Percentiles rank a stretch among this genome's conserved stretches.
These are phyloP conservation scores for Tothia fuscella DNA, from an alignment of 2,329 filamentous ascomycete genomes.

Conservation along the genomic window DNA sequence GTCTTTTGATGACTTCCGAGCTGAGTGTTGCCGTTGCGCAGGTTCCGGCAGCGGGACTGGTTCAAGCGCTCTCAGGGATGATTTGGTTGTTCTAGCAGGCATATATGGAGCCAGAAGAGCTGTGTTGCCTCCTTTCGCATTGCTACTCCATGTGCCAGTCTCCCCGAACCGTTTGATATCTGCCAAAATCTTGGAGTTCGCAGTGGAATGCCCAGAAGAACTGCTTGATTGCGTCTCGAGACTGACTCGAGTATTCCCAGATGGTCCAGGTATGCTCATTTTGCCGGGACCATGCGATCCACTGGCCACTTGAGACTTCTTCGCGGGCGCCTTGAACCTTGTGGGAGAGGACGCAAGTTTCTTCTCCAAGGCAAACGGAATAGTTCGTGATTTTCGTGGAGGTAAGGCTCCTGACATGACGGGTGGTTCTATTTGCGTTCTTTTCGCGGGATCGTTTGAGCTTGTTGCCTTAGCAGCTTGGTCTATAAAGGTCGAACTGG, in stretches of 20 bases:
- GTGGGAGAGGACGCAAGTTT: background rate
- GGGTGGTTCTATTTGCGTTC: too few relatives aligned
- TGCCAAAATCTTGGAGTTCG: conserved; percentile 16
- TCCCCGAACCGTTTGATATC: conserved; percentile 14
- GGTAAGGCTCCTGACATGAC: background rate
- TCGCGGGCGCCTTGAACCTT: background rate
- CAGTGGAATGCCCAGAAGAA: background rate
- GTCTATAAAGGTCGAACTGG: conserved; percentile 22
- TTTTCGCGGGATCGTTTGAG: too few relatives aligned
- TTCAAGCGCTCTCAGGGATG: background rate
- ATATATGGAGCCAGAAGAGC: conserved; percentile 7
- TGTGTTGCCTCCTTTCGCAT: conserved; percentile 2
- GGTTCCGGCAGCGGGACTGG: background rate
- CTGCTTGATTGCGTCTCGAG: too few relatives aligned
- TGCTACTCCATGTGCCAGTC: background rate
- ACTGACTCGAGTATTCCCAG: background rate
- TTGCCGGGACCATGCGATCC: background rate
- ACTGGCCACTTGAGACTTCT: background rate
- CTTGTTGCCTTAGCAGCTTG: background rate
- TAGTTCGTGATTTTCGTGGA: background rate
- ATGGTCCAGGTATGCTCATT: background rate
- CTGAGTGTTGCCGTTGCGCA: too few relatives aligned
- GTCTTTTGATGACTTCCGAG: too few relatives aligned
- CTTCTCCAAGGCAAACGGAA: too few relatives aligned
- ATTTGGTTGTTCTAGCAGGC: conserved; percentile 9